phyloP scores from a whole-genome alignment of 2,329 filamentous ascomycete species.

The Neofusicoccum kwambonambiense region DNA sequence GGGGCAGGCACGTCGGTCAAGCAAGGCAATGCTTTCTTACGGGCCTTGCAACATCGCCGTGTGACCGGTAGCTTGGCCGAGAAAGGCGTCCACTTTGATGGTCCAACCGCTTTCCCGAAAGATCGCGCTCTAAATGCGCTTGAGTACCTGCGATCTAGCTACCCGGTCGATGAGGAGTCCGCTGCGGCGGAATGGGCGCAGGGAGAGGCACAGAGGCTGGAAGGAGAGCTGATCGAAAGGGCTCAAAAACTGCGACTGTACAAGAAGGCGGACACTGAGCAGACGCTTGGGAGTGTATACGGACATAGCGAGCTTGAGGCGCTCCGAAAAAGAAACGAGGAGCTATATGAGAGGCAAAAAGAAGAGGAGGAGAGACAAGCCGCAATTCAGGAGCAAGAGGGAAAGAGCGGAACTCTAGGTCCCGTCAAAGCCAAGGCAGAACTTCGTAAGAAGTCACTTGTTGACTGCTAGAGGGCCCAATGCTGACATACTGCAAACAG shows the following conservation, averaged over 20 bases:
- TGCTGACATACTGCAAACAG: constrained; percentile 20
- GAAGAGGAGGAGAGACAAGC: constrained; percentile 28
- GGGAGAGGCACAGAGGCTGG: constrained; percentile 38
- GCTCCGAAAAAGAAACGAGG: constrained; percentile 32
- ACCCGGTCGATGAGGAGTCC: constrained; percentile 41
- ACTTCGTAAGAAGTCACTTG: constrained; percentile 30
- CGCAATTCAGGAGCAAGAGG: constrained; percentile 23
- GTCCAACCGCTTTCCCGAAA: constrained; percentile 28
- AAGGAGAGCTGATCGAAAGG: constrained; percentile 32
- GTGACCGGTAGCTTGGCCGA: constrained; percentile 40
- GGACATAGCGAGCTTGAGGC: constrained; percentile 18
- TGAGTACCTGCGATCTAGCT: constrained; percentile 35
- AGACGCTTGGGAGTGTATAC: constrained; percentile 12
- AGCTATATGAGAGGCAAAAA: constrained; percentile 31
- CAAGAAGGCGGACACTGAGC: constrained; percentile 29
- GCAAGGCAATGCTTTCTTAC: constrained; percentile 37
- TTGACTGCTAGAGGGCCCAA: constrained; percentile 33
- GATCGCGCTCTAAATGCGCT: constrained; percentile 32
- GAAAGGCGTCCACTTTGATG: constrained; percentile 32
- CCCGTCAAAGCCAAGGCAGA: constrained; percentile 34
- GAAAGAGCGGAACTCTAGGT: background rate
- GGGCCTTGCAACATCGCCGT: constrained; percentile 40
- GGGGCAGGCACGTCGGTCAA: constrained; percentile 27
- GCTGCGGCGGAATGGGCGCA: constrained; percentile 41
- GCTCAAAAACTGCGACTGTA: constrained; percentile 31